Base-by-base conservation (phyloP, 805 yeast genomes). In the Nakazawaea siamensis region DNA sequence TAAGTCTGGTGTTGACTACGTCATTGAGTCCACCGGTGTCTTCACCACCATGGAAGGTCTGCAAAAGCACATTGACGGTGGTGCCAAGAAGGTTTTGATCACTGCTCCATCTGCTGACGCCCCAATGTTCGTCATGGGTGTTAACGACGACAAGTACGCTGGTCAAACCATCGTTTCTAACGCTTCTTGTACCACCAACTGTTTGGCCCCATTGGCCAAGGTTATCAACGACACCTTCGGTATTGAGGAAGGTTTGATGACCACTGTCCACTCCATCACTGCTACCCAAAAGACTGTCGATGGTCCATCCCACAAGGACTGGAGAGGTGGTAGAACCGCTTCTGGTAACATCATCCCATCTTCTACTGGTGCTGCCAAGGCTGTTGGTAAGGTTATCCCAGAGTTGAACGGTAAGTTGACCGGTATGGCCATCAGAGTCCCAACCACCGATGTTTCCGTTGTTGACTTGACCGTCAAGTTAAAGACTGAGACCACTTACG, bases 251-350 rank as follows among this genome's bases (percentile, higher is more conserved):
- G 95, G 94, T 67, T 73, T 86, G 58, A 86, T 86, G 95, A 86
- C 95, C 66, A 86, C 95, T 45, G 88, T 86, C 49, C 95, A 86
- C 77, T 83, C 95, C 59, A 81, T 84, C 68, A 86, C 95, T 50
- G 95, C 95, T 52, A 82, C 95, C 55, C 95, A 86, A 69, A 86
- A 86, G 80, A 81, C 94, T 44, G 95, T 86, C 48, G 95, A 86
- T 64, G 95, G 95, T 68, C 94, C 95, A 54, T 84, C 95, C 62
- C 86, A 80, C 76, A 86, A 86, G 76, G 95, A 86, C 75, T 86
- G 95, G 95, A 81, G 95, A 78, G 95, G 95, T 63, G 95, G 95
- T 64, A 82, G 95, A 73, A 81, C 95, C 52, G 95, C 95, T 60
- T 80, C 90, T 44, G 94, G 88, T 60, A 86, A 86, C 81, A 83